These are phyloP conservation scores for Botrytis pseudocinerea DNA, from an alignment of 2,329 filamentous ascomycete genomes.

Conservation along the genomic window DNA sequence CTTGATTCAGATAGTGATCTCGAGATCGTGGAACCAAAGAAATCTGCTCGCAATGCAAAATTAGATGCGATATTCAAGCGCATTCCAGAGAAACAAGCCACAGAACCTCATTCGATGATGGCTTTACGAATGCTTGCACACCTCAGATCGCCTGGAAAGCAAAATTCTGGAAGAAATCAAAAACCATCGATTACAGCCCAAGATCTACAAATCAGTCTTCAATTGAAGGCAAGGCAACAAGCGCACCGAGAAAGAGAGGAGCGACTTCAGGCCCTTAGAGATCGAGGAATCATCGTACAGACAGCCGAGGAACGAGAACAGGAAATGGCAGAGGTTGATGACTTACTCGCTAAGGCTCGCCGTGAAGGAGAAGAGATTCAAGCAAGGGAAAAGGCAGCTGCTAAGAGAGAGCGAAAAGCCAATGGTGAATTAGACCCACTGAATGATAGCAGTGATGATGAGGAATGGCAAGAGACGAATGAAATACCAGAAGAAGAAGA, in stretches of 20 bases:
- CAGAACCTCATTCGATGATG: constrained; percentile 64
- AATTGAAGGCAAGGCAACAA: constrained; percentile 75
- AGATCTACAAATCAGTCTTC: constrained; percentile 68
- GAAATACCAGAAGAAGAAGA: constrained; percentile 48
- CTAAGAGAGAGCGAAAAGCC: constrained; percentile 61
- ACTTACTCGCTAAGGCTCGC: constrained; percentile 82
- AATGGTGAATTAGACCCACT: constrained; percentile 46
- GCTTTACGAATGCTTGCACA: constrained; percentile 74
- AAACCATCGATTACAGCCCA: constrained; percentile 63
- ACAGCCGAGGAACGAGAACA: constrained; percentile 84
- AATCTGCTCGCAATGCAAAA: constrained; percentile 47
- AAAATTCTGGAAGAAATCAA: constrained; percentile 46
- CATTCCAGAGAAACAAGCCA: constrained; percentile 61
- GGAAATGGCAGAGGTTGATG: constrained; percentile 80
- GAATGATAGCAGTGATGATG: constrained; percentile 56
- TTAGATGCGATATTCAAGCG: constrained; percentile 69
- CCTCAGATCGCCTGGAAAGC: constrained; percentile 62
- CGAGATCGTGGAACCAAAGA: constrained; percentile 41
- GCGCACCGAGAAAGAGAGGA: constrained; percentile 75
- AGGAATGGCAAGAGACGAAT: constrained; percentile 52
- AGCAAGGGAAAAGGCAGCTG: constrained; percentile 71
- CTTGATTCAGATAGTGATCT: constrained; percentile 51
- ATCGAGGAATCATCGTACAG: constrained; percentile 78
- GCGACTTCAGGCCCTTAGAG: constrained; percentile 72
- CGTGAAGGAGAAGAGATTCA: constrained; percentile 78